Evolutionary conservation across 1,284 basidiomycete species (phyloP).

Genomic region (Fistulinella cinereoalba): DNA sequence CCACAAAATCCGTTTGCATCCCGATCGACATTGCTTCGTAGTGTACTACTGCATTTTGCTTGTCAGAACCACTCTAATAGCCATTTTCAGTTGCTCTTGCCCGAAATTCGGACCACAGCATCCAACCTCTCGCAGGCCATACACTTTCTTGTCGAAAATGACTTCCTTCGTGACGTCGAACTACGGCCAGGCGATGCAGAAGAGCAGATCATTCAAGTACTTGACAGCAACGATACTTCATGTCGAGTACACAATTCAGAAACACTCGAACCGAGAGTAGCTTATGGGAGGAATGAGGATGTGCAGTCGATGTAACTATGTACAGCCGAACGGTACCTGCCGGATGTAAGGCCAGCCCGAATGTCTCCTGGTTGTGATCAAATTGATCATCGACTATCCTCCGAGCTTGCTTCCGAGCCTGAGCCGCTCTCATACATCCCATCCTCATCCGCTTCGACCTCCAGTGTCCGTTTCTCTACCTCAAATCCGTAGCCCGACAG

Average conservation of each 20-base stretch:
- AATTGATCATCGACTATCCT: conserved; percentile 17
- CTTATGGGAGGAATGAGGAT: not conserved
- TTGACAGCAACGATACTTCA: conserved; percentile 32
- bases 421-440: conserved; percentile 27
- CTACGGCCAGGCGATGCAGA: conserved; percentile 75
- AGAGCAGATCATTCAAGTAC: conserved; percentile 64
- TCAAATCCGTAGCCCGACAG: conserved; percentile 72
- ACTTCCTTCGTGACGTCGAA: conserved; percentile 85
- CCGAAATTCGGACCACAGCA: conserved; percentile 87
- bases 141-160: conserved; percentile 89
- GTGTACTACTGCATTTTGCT: conserved; percentile 43
- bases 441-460: conserved; percentile 58
- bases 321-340: too few species aligned
- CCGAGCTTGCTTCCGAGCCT: conserved; percentile 39
- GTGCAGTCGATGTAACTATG: too few species aligned
- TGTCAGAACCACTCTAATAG: conserved; percentile 13
- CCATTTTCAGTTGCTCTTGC: conserved; percentile 65
- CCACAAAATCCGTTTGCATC: conserved; percentile 67
- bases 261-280: not conserved
- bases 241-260: not conserved
- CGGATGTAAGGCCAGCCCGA: too few species aligned
- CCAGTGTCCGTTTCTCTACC: conserved; percentile 71
- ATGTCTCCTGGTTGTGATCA: too few species aligned
- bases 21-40: conserved; percentile 68
- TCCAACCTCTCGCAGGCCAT: conserved; percentile 94